phyloP scores from a whole-genome alignment of 176 grass and related monocot species.

The Rhynchospora tenuis region DNA sequence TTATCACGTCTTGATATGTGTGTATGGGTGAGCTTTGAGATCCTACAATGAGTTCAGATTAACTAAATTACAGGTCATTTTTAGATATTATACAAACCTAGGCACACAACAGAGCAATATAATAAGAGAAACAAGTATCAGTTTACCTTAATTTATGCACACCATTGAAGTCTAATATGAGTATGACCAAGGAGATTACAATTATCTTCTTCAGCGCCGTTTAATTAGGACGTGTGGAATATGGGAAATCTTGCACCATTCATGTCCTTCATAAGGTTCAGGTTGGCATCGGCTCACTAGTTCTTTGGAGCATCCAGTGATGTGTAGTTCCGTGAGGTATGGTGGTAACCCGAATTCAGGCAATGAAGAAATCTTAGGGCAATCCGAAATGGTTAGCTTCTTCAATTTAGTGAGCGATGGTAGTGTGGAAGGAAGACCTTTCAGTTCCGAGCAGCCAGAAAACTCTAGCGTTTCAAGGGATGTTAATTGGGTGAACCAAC shows the following conservation, averaged over 20 bases:
- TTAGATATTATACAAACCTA: no score
- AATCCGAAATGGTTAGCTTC: background rate
- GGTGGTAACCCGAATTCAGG: background rate
- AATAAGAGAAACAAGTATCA: no score
- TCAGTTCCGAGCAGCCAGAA: background rate
- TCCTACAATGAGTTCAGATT: no score
- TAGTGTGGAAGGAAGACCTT: background rate
- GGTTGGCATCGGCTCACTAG: background rate
- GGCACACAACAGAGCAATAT: no score
- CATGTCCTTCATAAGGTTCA: background rate
- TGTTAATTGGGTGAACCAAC: background rate
- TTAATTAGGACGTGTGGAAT: background rate
- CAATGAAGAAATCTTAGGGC: background rate
- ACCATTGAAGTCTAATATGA: no score
- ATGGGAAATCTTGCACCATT: constrained; percentile 15
- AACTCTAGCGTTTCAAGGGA: constrained; percentile 30
- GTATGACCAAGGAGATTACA: no score
- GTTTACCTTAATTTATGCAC: no score
- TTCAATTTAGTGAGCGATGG: background rate
- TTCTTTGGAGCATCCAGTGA: background rate
- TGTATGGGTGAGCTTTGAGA: no score
- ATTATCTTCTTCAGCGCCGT: no score
- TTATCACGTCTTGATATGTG: no score
- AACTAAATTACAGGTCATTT: no score
- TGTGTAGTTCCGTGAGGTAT: background rate